phyloP scores from a whole-genome alignment of 2,329 filamentous ascomycete species.

The Penicillium verrucosum region DNA sequence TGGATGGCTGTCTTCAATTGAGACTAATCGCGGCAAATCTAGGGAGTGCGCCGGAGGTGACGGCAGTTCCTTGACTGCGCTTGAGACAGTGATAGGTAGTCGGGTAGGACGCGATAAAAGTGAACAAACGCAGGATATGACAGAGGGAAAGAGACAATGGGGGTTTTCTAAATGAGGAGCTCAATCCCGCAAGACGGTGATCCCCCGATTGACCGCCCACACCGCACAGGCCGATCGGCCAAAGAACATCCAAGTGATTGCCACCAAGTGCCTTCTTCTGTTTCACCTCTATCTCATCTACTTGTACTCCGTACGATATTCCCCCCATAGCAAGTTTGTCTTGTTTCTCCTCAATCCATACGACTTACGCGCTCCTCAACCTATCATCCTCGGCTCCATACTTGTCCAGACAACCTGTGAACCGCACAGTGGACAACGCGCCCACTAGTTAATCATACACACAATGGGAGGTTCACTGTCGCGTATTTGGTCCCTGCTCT shows the following conservation, averaged over 20 bases:
- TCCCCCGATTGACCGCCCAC: conserved; percentile 27
- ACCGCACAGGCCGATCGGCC: conserved; percentile 22
- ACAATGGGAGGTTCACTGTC: conserved; percentile 57
- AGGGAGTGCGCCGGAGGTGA: conserved; percentile 12
- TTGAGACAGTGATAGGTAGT: neutral
- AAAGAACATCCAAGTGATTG: conserved; percentile 18
- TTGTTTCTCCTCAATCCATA: neutral
- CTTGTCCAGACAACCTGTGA: conserved; percentile 1
- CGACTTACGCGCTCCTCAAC: neutral
- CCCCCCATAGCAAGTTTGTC: neutral
- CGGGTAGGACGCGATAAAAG: neutral
- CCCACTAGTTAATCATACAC: conserved; percentile 15
- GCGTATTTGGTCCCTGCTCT: conserved; percentile 67
- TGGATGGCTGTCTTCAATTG: conserved; percentile 6
- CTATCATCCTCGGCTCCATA: neutral
- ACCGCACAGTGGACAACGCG: neutral
- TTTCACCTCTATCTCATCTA: conserved; percentile 3
- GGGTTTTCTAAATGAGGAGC: conserved; percentile 10
- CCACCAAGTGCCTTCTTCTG: conserved; percentile 17
- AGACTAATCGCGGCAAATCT: conserved; percentile 11
- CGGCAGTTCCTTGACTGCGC: neutral
- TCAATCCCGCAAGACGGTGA: conserved; percentile 9
- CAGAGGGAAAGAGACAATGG: conserved; percentile 2
- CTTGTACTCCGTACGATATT: conserved; percentile 1
- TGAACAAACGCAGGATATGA: neutral